Percentiles rank a stretch among this genome's conserved stretches.
These are phyloP conservation scores for Malania oleifera DNA, from an alignment of 164 flowering plant species.

Conservation along the genomic window DNA sequence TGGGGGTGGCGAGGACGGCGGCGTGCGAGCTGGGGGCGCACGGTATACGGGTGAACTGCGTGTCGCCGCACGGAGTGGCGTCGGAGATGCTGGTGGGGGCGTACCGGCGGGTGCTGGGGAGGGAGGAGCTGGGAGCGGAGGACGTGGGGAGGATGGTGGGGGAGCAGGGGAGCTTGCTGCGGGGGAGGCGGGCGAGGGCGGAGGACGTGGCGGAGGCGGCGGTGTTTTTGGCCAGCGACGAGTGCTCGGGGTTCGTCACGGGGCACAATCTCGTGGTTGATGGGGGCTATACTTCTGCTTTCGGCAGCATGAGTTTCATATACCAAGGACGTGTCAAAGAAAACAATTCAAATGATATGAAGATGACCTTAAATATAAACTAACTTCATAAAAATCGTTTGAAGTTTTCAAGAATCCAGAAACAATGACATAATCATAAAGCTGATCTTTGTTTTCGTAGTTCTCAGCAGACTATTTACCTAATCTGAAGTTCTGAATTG, in stretches of 20 bases:
- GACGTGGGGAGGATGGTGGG: conserved; percentile 42
- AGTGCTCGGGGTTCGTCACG: conserved; percentile 60
- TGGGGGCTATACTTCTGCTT: conserved; percentile 70
- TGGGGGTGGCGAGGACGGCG: conserved; percentile 52
- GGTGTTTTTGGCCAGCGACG: conserved; percentile 64
- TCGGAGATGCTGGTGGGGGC: conserved; percentile 61
- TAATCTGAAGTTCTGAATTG: no score
- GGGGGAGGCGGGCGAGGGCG: conserved; percentile 41
- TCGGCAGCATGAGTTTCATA: conserved; percentile 33
- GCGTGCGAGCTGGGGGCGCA: conserved; percentile 74
- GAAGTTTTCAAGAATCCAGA: no score
- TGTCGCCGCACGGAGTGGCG: conserved; percentile 83
- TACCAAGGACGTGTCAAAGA: no score
- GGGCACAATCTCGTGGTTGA: conserved; percentile 80
- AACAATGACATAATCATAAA: no score
- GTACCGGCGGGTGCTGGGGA: conserved; percentile 27
- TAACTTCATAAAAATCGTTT: no score
- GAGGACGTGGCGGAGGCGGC: conserved; percentile 69
- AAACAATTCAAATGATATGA: no score
- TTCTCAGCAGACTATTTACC: no score
- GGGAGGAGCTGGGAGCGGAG: conserved; percentile 28
- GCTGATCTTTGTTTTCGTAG: no score
- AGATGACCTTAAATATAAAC: no score
- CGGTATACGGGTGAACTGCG: conserved; percentile 81
- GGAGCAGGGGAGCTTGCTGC: conserved; percentile 48